A percentile compares a stretch with the other conserved stretches of the same genome.
These are phyloP conservation scores for Pontederia crassipes DNA, from an alignment of 176 grass and related monocot genomes.

Conservation along the genomic window DNA sequence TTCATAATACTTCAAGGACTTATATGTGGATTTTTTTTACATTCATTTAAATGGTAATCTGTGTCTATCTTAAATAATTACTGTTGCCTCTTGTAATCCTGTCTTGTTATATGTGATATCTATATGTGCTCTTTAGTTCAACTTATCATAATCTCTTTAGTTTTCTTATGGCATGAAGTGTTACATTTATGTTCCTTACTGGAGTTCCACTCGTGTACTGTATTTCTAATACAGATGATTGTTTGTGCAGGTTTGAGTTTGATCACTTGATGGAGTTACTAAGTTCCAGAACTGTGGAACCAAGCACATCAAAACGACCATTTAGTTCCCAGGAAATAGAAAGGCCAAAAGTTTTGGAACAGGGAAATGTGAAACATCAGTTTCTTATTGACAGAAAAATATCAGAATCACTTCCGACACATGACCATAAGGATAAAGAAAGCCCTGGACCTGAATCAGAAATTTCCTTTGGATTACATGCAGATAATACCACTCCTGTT, in stretches of 20 bases:
- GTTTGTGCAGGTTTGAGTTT: slow-evolving; percentile 40
- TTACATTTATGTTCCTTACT: not conserved
- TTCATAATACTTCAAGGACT: too few relatives aligned
- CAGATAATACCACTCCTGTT: not conserved
- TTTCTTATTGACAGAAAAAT: not conserved
- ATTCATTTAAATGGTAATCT: too few relatives aligned
- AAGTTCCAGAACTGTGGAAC: slow-evolving; percentile 40
- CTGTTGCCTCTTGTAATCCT: too few relatives aligned
- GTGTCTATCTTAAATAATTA: too few relatives aligned
- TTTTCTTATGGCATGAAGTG: not conserved
- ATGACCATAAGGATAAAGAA: not conserved
- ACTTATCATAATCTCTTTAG: not conserved
- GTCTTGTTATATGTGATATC: too few relatives aligned
- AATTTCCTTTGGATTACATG: not conserved
- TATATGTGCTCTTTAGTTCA: too few relatives aligned
- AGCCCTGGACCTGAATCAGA: not conserved
- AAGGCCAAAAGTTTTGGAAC: not conserved
- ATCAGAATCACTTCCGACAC: not conserved
- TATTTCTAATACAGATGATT: not conserved
- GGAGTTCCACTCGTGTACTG: not conserved
- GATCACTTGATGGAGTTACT: slow-evolving; percentile 41
- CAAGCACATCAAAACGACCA: slow-evolving; percentile 16
- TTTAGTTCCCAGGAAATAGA: slow-evolving; percentile 22
- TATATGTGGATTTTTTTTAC: too few relatives aligned
- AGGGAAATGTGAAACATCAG: not conserved